Evolutionary conservation across 805 yeast genomes (phyloP), one percentile per base, ranked within the genome.

Genomic region (Kazachstania africana): DNA sequence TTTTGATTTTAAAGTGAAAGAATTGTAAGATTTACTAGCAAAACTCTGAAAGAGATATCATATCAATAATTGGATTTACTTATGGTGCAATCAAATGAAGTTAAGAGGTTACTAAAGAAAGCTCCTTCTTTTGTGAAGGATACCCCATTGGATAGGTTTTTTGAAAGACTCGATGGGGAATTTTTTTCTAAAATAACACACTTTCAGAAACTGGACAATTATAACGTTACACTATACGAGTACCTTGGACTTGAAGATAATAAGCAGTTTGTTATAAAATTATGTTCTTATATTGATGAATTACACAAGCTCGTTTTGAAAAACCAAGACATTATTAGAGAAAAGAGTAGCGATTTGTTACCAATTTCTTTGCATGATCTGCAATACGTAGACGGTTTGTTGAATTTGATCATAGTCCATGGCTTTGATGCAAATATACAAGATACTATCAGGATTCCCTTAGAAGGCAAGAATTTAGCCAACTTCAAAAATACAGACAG

Each of bases 281-380:
- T 59, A 13, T 23, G 45, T 9, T 12, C 27, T 1, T 30, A 39
- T 9, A 32, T 55, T 5, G 24, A 16, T 6, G 26, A 32, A 17
- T 34, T 52, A 17, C 37, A 45, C 35, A 23, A 12, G 6, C 30
- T 40, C 16, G 35, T 44, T 1, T 8, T 26, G 13, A 28, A 35
- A 4, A 36, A 34, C 23, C 42, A 48, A 23, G 8, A 12, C 29
- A 5, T 33, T 20, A 29, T 31, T 12, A 16, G 27, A 28, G 25
- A 27, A 15, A 22, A 33, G 3, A 50, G 45, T 5, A 45, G 40
- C 20, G 37, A 47, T 16, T 36, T 62, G 27, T 39, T 80, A 8
- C 62, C 78, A 6, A 76, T 88, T 12, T 82, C 96, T 0, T 62
- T 88, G 8, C 85, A 83, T 44, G 97, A 91, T 50, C 75, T 88